Base-by-base conservation (phyloP, 768 basidiomycete species). In the Macrocybe gigantea region DNA sequence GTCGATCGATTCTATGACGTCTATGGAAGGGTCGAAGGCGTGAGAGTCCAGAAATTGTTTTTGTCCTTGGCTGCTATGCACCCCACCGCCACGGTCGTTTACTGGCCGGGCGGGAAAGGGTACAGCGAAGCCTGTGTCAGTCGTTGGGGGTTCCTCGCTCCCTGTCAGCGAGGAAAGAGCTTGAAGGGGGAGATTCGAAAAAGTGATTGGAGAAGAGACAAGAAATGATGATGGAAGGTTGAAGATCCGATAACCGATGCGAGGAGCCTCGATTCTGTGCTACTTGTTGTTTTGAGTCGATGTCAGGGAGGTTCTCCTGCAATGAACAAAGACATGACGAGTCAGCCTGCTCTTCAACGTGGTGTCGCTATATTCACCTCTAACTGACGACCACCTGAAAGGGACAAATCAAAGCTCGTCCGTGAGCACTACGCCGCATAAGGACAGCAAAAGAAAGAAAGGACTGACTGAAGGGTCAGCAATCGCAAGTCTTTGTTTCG, bases 261-360 rank as follows among this genome's bases (percentile, higher is more conserved):
- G 15, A 38, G 6, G 45, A 22, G 22, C 22, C 22, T 4, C 22
- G 22, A 4, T 22, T 22, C 22, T 22, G 4, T 4, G 22, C 22
- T 22, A 22, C 2, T n/a, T n/a, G 37, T 4, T n/a, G 36, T 4
- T 22, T n/a, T 13, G 22, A 38, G 50, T 58, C 56, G 65, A 63
- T 79, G 78, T 84, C 73, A 88, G 70, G 87, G 85, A 69, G 87
- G 88, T 81, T 88, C 84, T 61, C 86, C 86, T 89, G 54, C 8
- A 33, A 22, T 48, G 59, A 41, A 55, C 44, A 32, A 56, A 44
- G 43, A 50, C 57, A 52, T 66, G 34, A 58, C 48, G 38, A 13
- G 46, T 49, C 54, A 43, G 44, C 14, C 41, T 47, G 33, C 45
- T 36, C n/a, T 41, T 13, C n/a, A 39, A 22, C 22, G 22, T 22